Conservation (phyloP, 108 stramenopile species). For the Asterionellopsis glacialis region DNA sequence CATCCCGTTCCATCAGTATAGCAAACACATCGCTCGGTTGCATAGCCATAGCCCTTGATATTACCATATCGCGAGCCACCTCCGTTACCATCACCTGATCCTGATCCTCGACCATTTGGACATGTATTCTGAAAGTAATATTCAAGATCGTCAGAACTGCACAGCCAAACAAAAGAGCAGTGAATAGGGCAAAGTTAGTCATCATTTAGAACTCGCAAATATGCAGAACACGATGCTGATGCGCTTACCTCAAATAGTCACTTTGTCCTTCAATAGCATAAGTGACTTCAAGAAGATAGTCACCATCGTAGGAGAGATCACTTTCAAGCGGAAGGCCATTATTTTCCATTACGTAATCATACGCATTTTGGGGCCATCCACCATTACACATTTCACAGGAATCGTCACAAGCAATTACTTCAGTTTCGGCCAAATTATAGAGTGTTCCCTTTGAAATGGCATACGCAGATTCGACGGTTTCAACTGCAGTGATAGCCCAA, state of each 20-base stretch:
- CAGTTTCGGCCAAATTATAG: slow-evolving; percentile 60
- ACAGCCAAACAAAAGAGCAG: not conserved
- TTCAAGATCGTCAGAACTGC: slow-evolving; percentile 29
- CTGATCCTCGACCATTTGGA: slow-evolving; percentile 40
- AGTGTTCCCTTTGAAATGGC: slow-evolving; percentile 62
- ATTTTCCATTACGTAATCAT: slow-evolving; percentile 77
- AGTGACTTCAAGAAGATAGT: slow-evolving; percentile 59
- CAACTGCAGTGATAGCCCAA: slow-evolving; percentile 89
- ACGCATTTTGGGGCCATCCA: slow-evolving; percentile 90
- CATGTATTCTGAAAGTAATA: slow-evolving; percentile 48
- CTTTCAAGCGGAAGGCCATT: slow-evolving; percentile 60
- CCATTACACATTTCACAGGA: slow-evolving; percentile 78
- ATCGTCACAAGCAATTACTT: slow-evolving; percentile 72
- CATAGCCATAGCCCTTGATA: slow-evolving; percentile 83
- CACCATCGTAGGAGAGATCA: slow-evolving; percentile 52
- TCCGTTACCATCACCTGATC: slow-evolving; percentile 20
- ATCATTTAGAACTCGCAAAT: not conserved
- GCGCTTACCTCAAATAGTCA: slow-evolving; percentile 10
- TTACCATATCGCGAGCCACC: slow-evolving; percentile 53
- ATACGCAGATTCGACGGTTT: slow-evolving; percentile 79
- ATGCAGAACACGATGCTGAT: slow-evolving; percentile 2
- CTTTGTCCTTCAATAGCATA: slow-evolving; percentile 47
- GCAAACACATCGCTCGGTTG: slow-evolving; percentile 81
- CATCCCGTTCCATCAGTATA: slow-evolving; percentile 85
- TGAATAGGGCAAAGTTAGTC: not conserved